Conservation (phyloP, 208 protist genomes). For the Entamoeba invadens region DNA sequence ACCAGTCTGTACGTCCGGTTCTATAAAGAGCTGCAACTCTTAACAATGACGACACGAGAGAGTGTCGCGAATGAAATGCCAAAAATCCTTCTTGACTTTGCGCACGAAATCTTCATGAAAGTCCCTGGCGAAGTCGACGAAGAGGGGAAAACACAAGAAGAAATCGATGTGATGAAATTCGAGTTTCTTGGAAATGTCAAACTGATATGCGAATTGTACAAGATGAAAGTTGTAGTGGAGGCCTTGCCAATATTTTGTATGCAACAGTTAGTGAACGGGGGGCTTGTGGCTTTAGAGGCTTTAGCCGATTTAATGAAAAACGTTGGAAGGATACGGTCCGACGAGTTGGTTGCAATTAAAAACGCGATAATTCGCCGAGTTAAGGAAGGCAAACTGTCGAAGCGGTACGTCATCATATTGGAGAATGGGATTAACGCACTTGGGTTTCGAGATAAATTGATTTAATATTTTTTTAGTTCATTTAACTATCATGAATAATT, state of each 20-base stretch:
- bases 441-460: neutral
- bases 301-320: neutral
- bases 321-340: neutral
- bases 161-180: neutral
- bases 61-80: neutral
- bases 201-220: neutral
- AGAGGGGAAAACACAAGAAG: neutral
- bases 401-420: neutral
- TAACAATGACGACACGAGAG: neutral
- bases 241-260: neutral
- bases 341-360: neutral
- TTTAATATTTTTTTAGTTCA: too few relatives aligned
- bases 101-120: neutral
- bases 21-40: neutral
- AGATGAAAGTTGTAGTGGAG: neutral
- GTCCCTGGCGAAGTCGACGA: neutral
- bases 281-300: neutral
- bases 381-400: neutral
- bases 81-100: neutral
- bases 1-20: neutral
- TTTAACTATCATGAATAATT: too few relatives aligned
- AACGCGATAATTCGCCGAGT: neutral
- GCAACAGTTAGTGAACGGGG: neutral
- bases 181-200: neutral
- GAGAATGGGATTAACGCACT: neutral